phyloP scores from a whole-genome alignment of 768 basidiomycete genomes.

The Tylopilus sp. region DNA sequence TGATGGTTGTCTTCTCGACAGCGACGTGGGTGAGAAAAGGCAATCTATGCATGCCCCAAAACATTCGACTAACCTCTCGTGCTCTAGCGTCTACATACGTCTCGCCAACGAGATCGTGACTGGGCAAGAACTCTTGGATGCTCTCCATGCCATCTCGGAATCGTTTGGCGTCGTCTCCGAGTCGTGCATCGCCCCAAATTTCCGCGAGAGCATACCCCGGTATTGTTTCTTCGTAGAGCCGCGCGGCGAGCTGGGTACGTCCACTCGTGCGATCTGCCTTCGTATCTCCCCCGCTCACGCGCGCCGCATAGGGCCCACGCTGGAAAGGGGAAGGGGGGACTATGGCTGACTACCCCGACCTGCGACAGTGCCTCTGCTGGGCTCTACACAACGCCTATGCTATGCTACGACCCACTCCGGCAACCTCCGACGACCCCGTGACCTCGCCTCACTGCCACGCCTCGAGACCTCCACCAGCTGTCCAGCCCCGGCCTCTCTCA shows the following conservation, averaged over 20 bases:
- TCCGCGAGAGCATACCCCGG: conserved; percentile 13
- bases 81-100: conserved; percentile 14
- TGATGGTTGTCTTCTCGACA: neutral
- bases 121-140: conserved; percentile 18
- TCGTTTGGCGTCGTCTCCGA: conserved; percentile 22
- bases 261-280: too few species aligned
- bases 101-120: conserved; percentile 24
- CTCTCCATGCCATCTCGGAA: conserved; percentile 11
- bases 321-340: too few species aligned
- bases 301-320: too few species aligned
- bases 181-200: conserved; percentile 18
- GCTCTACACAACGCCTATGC: too few species aligned
- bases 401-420: too few species aligned
- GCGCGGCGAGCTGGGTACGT: conserved; percentile 8
- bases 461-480: too few species aligned
- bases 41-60: neutral
- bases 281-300: neutral
- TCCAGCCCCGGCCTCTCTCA: too few species aligned
- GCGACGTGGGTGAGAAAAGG: conserved; percentile 21
- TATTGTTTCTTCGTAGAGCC: conserved; percentile 22
- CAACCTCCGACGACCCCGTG: too few species aligned
- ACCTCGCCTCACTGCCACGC: too few species aligned
- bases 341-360: too few species aligned
- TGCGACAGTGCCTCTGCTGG: neutral
- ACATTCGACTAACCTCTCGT: neutral